Base-by-base conservation (phyloP, 306 rosid species). In the Ochetophila trinervis region DNA sequence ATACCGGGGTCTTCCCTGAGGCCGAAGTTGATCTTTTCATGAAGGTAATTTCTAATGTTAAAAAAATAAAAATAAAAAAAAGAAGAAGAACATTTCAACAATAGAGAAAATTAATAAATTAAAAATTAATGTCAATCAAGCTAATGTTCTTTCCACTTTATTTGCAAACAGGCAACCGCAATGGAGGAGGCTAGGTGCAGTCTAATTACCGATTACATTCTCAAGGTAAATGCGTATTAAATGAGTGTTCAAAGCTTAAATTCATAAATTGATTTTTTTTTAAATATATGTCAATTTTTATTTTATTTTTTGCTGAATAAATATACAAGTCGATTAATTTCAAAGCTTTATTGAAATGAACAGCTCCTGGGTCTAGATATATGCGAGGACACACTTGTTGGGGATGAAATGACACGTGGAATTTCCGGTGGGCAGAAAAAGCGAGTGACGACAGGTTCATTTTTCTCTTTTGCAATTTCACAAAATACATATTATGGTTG, bases 391-490 rank as follows among this genome's bases (percentile, higher is more conserved):
- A 68, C 74, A 35, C 4, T 82, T 24, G 80, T 82, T 22, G 86
- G 86, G 2, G 72, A 82, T 64, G 70, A 70, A 19, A 66, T 82
- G 78, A 7, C 57, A 19, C 74, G 83, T 6, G 86, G 83, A 5
- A 82, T 82, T 36, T 82, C 86, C 0, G 83, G 86, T 9, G 86
- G 86, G 37, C 80, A 82, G 74, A 78, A 47, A 18, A 82, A 78
- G 57, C 75, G 83, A 50, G 78, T 82, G 18, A 77, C 83, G n/a
- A 77, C 77, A 49, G 85, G 83, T 40, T 12, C 44, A 37, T 37
- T 10, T 40, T 8, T 40, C n/a, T 1, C 3, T 6, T 4, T 40
- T 40, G 10, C 2, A 37, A 8, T 8, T 37, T 37, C 9, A 1
- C 4, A 1, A 27, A 27, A n/a, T n/a, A n/a, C n/a, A n/a, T n/a